These are phyloP conservation scores for Fusarium sp. DNA, from an alignment of 2,329 filamentous ascomycete genomes.

Conservation along the genomic window DNA sequence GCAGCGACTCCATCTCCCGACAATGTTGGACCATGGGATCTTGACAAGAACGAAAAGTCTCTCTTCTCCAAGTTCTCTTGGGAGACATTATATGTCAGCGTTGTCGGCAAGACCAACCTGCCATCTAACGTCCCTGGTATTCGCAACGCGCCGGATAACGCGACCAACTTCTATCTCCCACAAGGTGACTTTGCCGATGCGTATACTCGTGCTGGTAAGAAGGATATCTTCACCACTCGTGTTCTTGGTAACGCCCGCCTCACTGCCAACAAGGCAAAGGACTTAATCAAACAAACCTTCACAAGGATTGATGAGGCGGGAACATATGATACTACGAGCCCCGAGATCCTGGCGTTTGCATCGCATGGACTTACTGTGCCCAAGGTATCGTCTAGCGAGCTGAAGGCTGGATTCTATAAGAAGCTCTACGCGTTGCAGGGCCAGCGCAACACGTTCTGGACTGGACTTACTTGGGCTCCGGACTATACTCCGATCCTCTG, in stretches of 20 bases:
- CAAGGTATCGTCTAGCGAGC: slow-evolving; percentile 45
- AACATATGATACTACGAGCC: slow-evolving; percentile 9
- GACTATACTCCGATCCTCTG: slow-evolving; percentile 45
- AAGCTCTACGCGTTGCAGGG: slow-evolving; percentile 53
- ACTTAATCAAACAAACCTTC: slow-evolving; percentile 10
- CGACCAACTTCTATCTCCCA: slow-evolving; percentile 14
- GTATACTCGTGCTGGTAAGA: not conserved
- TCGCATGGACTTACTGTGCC: slow-evolving; percentile 36
- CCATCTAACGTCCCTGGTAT: slow-evolving; percentile 11
- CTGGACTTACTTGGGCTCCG: slow-evolving; percentile 44
- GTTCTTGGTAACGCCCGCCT: slow-evolving; percentile 12
- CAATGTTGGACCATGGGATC: slow-evolving; percentile 45
- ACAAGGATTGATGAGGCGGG: slow-evolving; percentile 9
- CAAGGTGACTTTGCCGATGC: slow-evolving; percentile 20
- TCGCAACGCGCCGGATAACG: slow-evolving; percentile 23
- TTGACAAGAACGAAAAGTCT: slow-evolving; percentile 37
- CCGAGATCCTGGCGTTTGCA: slow-evolving; percentile 33
- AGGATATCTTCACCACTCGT: slow-evolving; percentile 22
- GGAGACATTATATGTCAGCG: slow-evolving; percentile 39
- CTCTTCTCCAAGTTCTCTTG: slow-evolving; percentile 46
- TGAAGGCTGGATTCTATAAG: slow-evolving; percentile 50
- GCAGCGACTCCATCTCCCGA: slow-evolving; percentile 44
- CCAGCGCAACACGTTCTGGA: slow-evolving; percentile 52
- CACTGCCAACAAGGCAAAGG: slow-evolving; percentile 1
- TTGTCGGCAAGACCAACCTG: slow-evolving; percentile 38